phyloP scores from a whole-genome alignment of 176 grass and related monocot species.

The Oryza meridionalis region DNA sequence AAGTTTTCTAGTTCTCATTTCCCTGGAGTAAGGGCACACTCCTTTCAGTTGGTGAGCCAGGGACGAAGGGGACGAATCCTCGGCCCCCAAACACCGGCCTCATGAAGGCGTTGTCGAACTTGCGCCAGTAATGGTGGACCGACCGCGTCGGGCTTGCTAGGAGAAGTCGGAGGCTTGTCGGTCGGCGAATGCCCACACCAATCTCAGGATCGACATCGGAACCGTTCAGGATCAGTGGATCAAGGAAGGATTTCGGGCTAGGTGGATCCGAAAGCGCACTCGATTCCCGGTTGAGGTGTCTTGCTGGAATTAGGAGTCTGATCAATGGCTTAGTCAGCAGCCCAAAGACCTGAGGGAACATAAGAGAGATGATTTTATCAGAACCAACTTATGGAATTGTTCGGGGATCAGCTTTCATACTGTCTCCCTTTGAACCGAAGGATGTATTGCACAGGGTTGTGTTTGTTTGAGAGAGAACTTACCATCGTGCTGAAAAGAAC shows the following conservation, averaged over 20 bases:
- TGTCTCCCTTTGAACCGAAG: not conserved
- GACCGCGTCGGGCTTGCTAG: slow-evolving; percentile 60
- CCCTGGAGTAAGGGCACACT: slow-evolving; percentile 40
- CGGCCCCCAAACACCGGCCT: slow-evolving; percentile 80
- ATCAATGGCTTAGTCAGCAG: slow-evolving; percentile 85
- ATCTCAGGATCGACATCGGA: slow-evolving; percentile 45
- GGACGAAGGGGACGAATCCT: slow-evolving; percentile 71
- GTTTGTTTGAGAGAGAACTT: slow-evolving; percentile 35
- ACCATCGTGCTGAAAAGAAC: slow-evolving; percentile 94
- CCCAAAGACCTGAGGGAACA: slow-evolving; percentile 74
- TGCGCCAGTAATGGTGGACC: slow-evolving; percentile 88
- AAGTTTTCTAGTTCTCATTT: slow-evolving; percentile 22
- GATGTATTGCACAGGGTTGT: not conserved
- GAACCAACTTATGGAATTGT: not conserved
- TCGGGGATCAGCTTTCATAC: not conserved
- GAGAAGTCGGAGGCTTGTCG: slow-evolving; percentile 69
- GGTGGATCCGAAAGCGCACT: slow-evolving; percentile 68
- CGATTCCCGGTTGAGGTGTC: slow-evolving; percentile 49
- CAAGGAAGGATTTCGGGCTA: slow-evolving; percentile 78
- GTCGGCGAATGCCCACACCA: slow-evolving; percentile 45
- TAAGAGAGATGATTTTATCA: slow-evolving; percentile 18
- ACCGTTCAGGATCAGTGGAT: slow-evolving; percentile 38
- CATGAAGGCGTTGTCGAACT: slow-evolving; percentile 85
- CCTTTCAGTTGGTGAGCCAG: slow-evolving; percentile 66
- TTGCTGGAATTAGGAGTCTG: slow-evolving; percentile 56